phyloP scores from a whole-genome alignment of 1,139 yeast species.

The Zhuliangozyma blackwelliae region DNA sequence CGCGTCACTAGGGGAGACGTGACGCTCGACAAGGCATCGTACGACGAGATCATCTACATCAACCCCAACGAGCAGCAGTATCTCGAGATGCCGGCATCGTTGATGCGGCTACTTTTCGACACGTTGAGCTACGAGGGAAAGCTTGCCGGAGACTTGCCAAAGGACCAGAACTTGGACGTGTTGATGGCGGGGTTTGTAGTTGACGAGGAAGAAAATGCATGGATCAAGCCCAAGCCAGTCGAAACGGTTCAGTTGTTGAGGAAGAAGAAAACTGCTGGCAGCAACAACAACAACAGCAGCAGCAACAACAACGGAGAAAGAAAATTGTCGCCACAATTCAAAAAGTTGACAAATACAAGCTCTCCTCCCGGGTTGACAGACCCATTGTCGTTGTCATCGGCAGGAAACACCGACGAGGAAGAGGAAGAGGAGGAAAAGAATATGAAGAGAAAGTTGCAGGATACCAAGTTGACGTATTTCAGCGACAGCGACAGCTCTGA shows the following conservation, averaged over 20 bases:
- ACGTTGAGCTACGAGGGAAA: slow-evolving; percentile 46
- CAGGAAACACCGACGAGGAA: slow-evolving; percentile 25
- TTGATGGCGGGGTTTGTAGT: slow-evolving; percentile 62
- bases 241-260: slow-evolving; percentile 19
- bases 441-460: slow-evolving; percentile 42
- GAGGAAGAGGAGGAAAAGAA: slow-evolving; percentile 28
- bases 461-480: slow-evolving; percentile 48
- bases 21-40: slow-evolving; percentile 39
- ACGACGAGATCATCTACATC: slow-evolving; percentile 49
- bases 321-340: slow-evolving; percentile 22
- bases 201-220: slow-evolving; percentile 21
- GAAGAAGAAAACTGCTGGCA: slow-evolving; percentile 18
- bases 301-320: too few species aligned
- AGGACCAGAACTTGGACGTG: slow-evolving; percentile 51
- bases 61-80: slow-evolving; percentile 50
- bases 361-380: slow-evolving; percentile 34
- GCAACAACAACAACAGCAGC: slow-evolving; percentile 5
- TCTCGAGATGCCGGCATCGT: slow-evolving; percentile 33
- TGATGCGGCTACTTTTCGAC: slow-evolving; percentile 38
- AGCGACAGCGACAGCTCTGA: slow-evolving; percentile 40
- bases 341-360: slow-evolving; percentile 17
- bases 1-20: slow-evolving; percentile 59
- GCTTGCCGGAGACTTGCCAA: slow-evolving; percentile 50
- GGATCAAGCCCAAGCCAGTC: slow-evolving; percentile 44
- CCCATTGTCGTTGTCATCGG: slow-evolving; percentile 27